phyloP scores from a whole-genome alignment of 2,329 filamentous ascomycete genomes.

The Colletotrichum coccodes region DNA sequence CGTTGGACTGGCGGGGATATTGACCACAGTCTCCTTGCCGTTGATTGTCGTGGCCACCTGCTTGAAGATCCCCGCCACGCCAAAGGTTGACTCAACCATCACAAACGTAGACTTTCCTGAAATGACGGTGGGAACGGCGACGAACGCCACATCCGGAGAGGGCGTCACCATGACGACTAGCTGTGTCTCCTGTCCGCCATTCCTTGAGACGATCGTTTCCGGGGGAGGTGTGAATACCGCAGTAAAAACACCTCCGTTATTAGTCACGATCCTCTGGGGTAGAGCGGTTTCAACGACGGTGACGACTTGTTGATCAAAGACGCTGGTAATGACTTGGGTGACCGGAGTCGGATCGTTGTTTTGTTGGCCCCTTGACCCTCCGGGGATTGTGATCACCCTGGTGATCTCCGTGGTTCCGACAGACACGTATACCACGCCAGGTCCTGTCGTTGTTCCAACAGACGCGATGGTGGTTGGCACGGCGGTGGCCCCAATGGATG shows the following conservation, averaged over 20 bases:
- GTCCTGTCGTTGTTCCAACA: background rate
- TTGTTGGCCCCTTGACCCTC: constrained; percentile 9
- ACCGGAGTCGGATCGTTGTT: constrained; percentile 25
- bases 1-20: background rate
- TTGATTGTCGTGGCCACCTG: background rate
- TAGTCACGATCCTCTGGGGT: constrained; percentile 28
- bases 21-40: constrained; percentile 7
- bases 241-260: constrained; percentile 21
- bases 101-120: background rate
- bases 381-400: constrained; percentile 29
- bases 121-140: constrained; percentile 10
- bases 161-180: constrained; percentile 30
- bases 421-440: constrained; percentile 21
- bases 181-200: constrained; percentile 19
- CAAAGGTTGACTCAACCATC: background rate
- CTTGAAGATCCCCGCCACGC: background rate
- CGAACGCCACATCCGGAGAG: background rate
- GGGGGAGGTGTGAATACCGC: constrained; percentile 7
- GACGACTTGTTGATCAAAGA: constrained; percentile 34
- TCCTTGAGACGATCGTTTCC: constrained; percentile 7
- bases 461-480: constrained; percentile 4
- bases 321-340: constrained; percentile 36
- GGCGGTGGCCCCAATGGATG: constrained; percentile 7
- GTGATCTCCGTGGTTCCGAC: constrained; percentile 37
- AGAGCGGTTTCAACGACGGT: constrained; percentile 24